Percentiles rank a stretch among this genome's conserved stretches.
Evolutionary conservation across 2,329 filamentous ascomycete species (phyloP).

Genomic region (Xylariaceae sp.): DNA sequence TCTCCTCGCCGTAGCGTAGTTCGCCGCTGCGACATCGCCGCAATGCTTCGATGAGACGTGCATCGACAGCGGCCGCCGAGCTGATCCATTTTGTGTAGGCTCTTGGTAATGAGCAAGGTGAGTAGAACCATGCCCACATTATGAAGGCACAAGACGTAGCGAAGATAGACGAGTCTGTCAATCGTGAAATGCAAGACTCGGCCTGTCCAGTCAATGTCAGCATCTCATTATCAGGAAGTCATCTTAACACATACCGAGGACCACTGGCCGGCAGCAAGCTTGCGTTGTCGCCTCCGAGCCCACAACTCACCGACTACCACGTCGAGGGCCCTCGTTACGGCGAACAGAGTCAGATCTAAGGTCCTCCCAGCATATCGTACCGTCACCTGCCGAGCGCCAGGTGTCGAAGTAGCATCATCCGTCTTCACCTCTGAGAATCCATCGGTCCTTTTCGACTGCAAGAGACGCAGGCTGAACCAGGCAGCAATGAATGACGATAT

Average conservation of each 20-base stretch:
- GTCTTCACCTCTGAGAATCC: conserved; percentile 37
- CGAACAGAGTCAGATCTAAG: conserved; percentile 78
- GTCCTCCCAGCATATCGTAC: conserved; percentile 60
- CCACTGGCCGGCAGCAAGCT: conserved; percentile 41
- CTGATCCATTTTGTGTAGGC: conserved; percentile 81
- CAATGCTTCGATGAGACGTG: conserved; percentile 69
- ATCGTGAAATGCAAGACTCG: conserved; percentile 36
- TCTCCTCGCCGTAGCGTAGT: conserved; percentile 70
- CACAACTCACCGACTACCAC: conserved; percentile 64
- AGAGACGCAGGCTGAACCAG: conserved; percentile 52
- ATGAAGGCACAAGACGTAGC: conserved; percentile 67
- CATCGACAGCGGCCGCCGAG: conserved; percentile 70
- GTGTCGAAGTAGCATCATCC: conserved; percentile 23
- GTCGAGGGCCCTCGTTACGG: conserved; percentile 67
- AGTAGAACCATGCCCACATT: conserved; percentile 89
- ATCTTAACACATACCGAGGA: conserved; percentile 33
- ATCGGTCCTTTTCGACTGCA: conserved; percentile 51
- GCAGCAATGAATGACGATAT: conserved; percentile 54
- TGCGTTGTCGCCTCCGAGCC: conserved; percentile 43
- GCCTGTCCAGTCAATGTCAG: conserved; percentile 12
- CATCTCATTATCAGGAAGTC: background rate
- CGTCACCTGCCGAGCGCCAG: conserved; percentile 12
- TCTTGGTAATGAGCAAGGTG: conserved; percentile 63
- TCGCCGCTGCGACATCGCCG: conserved; percentile 59
- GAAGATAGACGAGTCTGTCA: conserved; percentile 68